Base-by-base conservation (phyloP, 2,329 filamentous ascomycete genomes). In the Curvularia lunata region DNA sequence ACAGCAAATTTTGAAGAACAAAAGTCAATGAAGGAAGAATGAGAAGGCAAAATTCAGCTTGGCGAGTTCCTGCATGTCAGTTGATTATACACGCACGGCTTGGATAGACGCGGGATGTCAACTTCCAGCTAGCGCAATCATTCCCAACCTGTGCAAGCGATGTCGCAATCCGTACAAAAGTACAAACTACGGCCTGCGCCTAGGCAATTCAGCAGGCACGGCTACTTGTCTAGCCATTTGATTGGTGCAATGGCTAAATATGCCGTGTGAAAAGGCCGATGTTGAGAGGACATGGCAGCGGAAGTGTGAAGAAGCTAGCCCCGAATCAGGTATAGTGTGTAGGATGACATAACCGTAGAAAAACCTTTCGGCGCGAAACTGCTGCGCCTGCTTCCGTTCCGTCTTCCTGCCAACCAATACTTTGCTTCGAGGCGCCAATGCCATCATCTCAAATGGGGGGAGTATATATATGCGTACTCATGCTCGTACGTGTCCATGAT, bases 41-140 rank as follows among this genome's bases (percentile, higher is more conserved):
- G 27, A 50, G 40, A 47, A 18, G 4, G 43, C 5, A 18, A 23
- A 13, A 49, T 27, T 18, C 16, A 27, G 32, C 8, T 47, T 41
- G 12, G 37, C 41, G 12, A 23, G 23, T 45, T 57, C 50, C 4
- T 27, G 46, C 41, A 58, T 37, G 40, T 54, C 32, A 41, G n/a
- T 56, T 48, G 34, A 56, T 60, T 60, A 60, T 61, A 56, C 56
- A 62, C 42, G 32, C 37, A 41, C 48, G 38, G 51, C 49, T 52
- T 57, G 58, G 54, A 52, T 59, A 58, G 27, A 55, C 54, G 49
- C 65, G 63, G 56, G 58, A 64, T 62, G 59, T 55, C 54, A 27
- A 21, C 25, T 53, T 51, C 56, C 54, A 55, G 48, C 61, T 69
- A 68, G 66, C 61, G 62, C 16, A 32, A 59, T 56, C 46, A 46